Evolutionary conservation across 2,329 filamentous ascomycete species (phyloP).

Genomic region (Cercospora berteroae): DNA sequence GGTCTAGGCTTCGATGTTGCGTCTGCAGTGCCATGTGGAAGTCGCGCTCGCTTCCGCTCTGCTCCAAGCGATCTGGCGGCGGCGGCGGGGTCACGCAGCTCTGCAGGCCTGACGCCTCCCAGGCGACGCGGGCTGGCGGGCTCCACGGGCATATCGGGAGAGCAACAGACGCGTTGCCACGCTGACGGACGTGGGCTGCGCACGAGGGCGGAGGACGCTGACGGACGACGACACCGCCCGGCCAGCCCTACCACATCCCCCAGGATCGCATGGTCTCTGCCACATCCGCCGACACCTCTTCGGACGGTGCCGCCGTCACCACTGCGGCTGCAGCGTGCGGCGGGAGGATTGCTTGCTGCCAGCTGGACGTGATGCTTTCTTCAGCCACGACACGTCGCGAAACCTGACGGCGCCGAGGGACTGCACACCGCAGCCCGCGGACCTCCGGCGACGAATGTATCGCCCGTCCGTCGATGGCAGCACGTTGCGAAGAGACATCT

Average conservation of each 20-base stretch:
- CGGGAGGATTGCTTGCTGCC: background rate
- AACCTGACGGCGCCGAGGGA: too few species aligned
- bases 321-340: background rate
- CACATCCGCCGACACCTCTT: background rate
- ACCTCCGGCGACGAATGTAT: background rate
- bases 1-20: background rate
- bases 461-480: background rate
- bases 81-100: background rate
- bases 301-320: background rate
- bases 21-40: background rate
- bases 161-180: background rate
- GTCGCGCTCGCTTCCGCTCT: background rate
- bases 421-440: too few species aligned
- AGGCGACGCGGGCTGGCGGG: background rate
- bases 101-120: background rate
- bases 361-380: too few species aligned
- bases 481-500: background rate
- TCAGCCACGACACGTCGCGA: too few species aligned
- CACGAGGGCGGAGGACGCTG: background rate
- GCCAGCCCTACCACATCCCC: background rate
- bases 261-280: background rate
- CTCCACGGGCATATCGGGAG: background rate
- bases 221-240: background rate
- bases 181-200: background rate
- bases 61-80: background rate